Percentiles rank a stretch among this genome's conserved stretches.
These are phyloP conservation scores for Candida tunisiensis DNA, from an alignment of 1,139 yeast genomes.

Conservation along the genomic window DNA sequence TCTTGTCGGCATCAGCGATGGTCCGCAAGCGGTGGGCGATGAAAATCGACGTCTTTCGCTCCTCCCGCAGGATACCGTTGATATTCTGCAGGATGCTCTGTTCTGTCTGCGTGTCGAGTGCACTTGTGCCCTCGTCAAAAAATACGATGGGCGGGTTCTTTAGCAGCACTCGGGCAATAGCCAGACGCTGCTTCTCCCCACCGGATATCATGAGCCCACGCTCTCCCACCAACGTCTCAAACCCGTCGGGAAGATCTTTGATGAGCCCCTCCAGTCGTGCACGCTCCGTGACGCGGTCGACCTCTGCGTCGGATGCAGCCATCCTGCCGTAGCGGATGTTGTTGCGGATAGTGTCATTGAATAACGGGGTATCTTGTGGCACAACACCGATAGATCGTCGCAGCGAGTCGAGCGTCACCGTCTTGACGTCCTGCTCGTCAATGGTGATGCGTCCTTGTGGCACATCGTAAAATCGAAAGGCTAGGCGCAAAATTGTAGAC, in stretches of 20 bases:
- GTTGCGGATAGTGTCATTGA: slow-evolving; percentile 78
- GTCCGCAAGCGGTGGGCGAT: slow-evolving; percentile 92
- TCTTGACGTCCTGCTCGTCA: slow-evolving; percentile 79
- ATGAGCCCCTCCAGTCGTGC: slow-evolving; percentile 58
- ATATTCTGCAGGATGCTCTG: slow-evolving; percentile 66
- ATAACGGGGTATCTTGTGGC: slow-evolving; percentile 94
- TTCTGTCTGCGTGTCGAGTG: slow-evolving; percentile 92
- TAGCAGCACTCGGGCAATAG: slow-evolving; percentile 73
- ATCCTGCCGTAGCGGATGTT: slow-evolving; percentile 80
- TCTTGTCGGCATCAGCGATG: slow-evolving; percentile 86
- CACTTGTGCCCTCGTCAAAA: slow-evolving; percentile 95
- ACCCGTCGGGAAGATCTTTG: slow-evolving; percentile 64
- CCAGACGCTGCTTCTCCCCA: slow-evolving; percentile 92
- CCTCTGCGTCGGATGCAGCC: slow-evolving; percentile 58
- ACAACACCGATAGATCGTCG: slow-evolving; percentile 75
- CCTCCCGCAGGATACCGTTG: slow-evolving; percentile 38
- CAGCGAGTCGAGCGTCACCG: slow-evolving; percentile 59
- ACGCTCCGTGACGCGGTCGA: slow-evolving; percentile 39
- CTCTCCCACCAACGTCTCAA: slow-evolving; percentile 87
- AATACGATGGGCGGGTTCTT: slow-evolving; percentile 83
- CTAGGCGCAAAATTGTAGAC: slow-evolving; percentile 70
- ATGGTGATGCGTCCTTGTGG: slow-evolving; percentile 59
- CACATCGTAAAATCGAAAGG: slow-evolving; percentile 83
- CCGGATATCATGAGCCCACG: slow-evolving; percentile 98
- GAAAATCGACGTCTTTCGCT: slow-evolving; percentile 58